Conservation (phyloP, 2,329 filamentous ascomycete species). For the Hysterium pulicare region DNA sequence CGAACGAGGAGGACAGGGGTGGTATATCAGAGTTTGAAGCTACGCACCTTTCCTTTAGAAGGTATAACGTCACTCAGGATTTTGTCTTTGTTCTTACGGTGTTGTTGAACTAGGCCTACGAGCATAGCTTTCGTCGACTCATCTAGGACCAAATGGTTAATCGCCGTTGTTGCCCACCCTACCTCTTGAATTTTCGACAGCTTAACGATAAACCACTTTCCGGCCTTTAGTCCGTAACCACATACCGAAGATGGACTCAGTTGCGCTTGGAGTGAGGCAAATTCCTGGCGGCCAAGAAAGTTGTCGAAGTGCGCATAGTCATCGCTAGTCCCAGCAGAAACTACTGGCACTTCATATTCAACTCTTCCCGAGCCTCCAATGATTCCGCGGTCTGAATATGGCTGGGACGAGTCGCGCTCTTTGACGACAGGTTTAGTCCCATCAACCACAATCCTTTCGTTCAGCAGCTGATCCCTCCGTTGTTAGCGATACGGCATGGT, state of each 20-base stretch:
- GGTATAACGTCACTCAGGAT: not conserved
- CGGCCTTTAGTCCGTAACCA: not conserved
- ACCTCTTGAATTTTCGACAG: not conserved
- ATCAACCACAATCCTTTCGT: not conserved
- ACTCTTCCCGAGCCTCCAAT: not conserved
- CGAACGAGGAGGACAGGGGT: too few relatives aligned
- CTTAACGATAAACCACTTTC: not conserved
- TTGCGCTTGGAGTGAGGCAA: not conserved
- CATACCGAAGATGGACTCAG: not conserved
- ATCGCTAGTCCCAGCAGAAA: not conserved
- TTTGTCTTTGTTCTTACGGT: not conserved
- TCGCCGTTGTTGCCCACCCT: not conserved
- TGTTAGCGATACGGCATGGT: too few relatives aligned
- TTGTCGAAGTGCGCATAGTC: not conserved
- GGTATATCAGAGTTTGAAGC: too few relatives aligned
- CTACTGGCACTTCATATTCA: not conserved
- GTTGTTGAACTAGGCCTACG: slow-evolving; percentile 1
- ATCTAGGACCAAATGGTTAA: slow-evolving; percentile 1
- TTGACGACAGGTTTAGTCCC: not conserved
- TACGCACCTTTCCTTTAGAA: slow-evolving; percentile 3
- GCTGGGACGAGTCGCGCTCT: not conserved
- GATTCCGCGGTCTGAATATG: not conserved
- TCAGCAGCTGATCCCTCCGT: not conserved
- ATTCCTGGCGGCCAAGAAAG: not conserved
- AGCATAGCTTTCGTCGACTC: slow-evolving; percentile 1